Conservation (phyloP, 225 moss, liverwort and hornwort genomes). For the Thuidium tamariscinum region DNA sequence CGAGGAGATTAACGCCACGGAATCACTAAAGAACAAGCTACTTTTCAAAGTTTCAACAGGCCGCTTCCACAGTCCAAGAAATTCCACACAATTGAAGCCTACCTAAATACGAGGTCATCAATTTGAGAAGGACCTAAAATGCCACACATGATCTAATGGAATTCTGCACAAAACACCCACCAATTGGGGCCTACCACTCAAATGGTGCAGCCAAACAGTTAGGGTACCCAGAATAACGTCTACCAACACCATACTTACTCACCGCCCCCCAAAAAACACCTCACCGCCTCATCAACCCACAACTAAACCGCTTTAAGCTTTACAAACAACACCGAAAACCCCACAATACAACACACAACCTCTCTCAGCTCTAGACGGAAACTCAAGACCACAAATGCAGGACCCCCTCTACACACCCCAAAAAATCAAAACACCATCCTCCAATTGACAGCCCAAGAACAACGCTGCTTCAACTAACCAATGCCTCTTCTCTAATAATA, state of each 20-base stretch:
- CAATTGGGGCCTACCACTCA: not conserved
- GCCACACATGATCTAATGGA: not conserved
- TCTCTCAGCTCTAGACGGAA: not conserved
- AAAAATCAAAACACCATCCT: not conserved
- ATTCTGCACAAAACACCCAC: not conserved
- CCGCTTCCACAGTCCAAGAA: not conserved
- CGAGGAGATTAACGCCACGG: not conserved
- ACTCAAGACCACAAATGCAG: not conserved
- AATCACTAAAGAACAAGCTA: not conserved
- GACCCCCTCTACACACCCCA: not conserved
- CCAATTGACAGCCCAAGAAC: not conserved
- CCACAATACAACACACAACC: not conserved
- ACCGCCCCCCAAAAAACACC: not conserved
- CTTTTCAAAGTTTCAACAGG: not conserved
- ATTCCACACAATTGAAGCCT: not conserved
- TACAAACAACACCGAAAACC: not conserved
- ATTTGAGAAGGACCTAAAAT: not conserved
- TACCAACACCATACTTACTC: not conserved
- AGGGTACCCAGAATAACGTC: slow-evolving; percentile 8
- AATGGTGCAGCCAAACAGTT: not conserved
- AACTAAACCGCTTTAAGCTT: not conserved
- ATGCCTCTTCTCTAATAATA: not conserved
- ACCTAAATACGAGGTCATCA: not conserved
- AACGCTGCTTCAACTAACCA: not conserved
- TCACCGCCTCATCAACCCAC: not conserved